phyloP scores from a whole-genome alignment of 1,284 basidiomycete species.

The Ceraceosorus guamensis region DNA sequence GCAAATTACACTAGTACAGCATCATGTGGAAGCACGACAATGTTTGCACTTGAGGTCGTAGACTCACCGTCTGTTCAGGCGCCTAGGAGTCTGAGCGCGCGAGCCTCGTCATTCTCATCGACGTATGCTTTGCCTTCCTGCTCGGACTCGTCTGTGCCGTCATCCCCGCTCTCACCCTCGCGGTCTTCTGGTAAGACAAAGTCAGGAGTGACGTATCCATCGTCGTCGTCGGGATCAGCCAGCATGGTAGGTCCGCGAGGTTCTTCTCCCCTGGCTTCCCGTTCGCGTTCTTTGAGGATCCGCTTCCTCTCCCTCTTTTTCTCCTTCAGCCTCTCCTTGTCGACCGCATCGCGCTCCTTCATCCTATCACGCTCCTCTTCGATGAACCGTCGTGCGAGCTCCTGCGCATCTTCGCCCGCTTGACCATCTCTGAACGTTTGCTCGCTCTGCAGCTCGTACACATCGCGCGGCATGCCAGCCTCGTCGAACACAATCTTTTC shows the following conservation, averaged over 20 bases:
- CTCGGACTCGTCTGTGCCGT: too few relatives aligned
- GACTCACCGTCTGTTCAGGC: too few relatives aligned
- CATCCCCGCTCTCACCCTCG: slow-evolving; percentile 9
- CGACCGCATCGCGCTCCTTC: slow-evolving; percentile 59
- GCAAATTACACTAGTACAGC: too few relatives aligned
- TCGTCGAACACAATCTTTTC: slow-evolving; percentile 72
- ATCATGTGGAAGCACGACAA: too few relatives aligned
- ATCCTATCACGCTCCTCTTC: slow-evolving; percentile 77
- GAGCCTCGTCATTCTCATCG: too few relatives aligned
- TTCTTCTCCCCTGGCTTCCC: slow-evolving; percentile 50
- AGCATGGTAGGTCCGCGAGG: slow-evolving; percentile 19
- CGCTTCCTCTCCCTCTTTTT: slow-evolving; percentile 52
- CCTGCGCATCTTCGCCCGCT: slow-evolving; percentile 52
- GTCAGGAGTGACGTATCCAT: slow-evolving; percentile 42
- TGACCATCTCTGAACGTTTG: slow-evolving; percentile 65
- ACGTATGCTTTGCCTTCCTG: too few relatives aligned
- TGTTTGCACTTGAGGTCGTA: too few relatives aligned
- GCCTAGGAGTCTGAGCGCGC: too few relatives aligned
- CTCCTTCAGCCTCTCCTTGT: slow-evolving; percentile 42
- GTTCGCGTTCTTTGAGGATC: slow-evolving; percentile 78
- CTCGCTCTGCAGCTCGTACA: slow-evolving; percentile 64
- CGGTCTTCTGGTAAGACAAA: slow-evolving; percentile 25
- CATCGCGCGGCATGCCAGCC: slow-evolving; percentile 54
- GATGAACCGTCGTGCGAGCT: slow-evolving; percentile 66
- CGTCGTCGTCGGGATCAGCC: slow-evolving; percentile 48